Conservation (phyloP, 768 basidiomycete genomes). For the Symmetrospora coprosmae region DNA sequence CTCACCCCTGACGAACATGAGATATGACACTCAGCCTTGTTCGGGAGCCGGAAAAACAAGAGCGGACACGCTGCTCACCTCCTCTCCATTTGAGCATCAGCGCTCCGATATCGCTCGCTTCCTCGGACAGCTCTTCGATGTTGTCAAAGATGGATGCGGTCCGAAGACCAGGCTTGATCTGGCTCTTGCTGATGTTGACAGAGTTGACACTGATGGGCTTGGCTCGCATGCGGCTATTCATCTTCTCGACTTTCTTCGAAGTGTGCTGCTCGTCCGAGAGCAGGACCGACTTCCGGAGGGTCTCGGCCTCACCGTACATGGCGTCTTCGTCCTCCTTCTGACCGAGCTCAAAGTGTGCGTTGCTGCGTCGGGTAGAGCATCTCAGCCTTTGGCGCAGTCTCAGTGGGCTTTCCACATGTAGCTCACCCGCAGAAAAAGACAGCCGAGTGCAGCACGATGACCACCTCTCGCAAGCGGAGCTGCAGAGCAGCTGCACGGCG, state of each 20-base stretch:
- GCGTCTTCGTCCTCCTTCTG: conserved; percentile 23
- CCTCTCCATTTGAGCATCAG: conserved; percentile 27
- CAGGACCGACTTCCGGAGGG: conserved; percentile 23
- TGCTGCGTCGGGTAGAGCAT: neutral
- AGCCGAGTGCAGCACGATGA: conserved; percentile 26
- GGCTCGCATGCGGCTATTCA: neutral
- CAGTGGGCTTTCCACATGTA: no score
- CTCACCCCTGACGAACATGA: no score
- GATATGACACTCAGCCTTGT: no score
- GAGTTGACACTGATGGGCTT: neutral
- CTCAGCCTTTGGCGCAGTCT: no score
- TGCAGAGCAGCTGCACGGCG: conserved; percentile 5
- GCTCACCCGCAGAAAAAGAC: conserved; percentile 12
- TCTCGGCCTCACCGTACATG: conserved; percentile 26
- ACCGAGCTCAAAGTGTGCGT: conserved; percentile 11
- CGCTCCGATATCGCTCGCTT: conserved; percentile 26
- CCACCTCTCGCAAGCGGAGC: conserved; percentile 25
- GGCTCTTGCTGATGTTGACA: conserved; percentile 19
- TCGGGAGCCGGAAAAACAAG: no score
- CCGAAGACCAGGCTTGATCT: conserved; percentile 15
- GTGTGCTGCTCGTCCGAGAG: conserved; percentile 3
- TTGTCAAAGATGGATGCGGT: conserved; percentile 18
- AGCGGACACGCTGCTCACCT: no score
- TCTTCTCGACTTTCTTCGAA: neutral
- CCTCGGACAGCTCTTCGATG: conserved; percentile 19